Conservation (phyloP, 441 rosid genomes). For the Monsonia emarginata region DNA sequence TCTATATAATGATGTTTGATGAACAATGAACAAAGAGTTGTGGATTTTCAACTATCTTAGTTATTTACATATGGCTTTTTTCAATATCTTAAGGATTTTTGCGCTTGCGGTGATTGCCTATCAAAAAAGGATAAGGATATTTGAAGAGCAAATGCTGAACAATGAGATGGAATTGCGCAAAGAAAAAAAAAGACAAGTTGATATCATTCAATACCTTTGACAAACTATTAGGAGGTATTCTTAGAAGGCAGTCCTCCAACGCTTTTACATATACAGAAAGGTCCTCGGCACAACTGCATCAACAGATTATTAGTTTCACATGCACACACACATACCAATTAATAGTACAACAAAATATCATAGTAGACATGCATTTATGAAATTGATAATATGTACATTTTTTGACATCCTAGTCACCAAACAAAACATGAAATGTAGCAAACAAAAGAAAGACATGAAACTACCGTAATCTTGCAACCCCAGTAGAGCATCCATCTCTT, state of each 20-base stretch:
- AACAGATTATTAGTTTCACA: slow-evolving; percentile 13
- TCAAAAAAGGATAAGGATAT: slow-evolving; percentile 1
- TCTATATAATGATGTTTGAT: not conserved
- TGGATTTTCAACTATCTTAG: not conserved
- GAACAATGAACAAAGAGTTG: not conserved
- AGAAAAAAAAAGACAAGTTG: not conserved
- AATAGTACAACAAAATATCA: not conserved
- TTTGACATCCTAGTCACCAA: not conserved
- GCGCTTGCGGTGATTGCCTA: too few species aligned
- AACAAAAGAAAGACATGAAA: slow-evolving; percentile 3
- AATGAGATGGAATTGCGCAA: not conserved
- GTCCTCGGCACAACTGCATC: slow-evolving; percentile 58
- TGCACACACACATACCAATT: too few species aligned
- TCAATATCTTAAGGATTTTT: not conserved
- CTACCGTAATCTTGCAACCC: slow-evolving; percentile 91
- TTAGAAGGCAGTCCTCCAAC: slow-evolving; percentile 54
- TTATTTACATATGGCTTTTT: not conserved
- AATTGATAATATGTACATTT: not conserved
- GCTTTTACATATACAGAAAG: slow-evolving; percentile 64
- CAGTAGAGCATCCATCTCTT: slow-evolving; percentile 94
- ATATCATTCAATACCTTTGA: slow-evolving; percentile 50
- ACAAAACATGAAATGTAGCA: not conserved
- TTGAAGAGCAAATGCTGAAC: not conserved
- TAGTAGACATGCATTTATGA: slow-evolving; percentile 7
- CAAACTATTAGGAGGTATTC: slow-evolving; percentile 72